Evolutionary conservation across 108 stramenopile genomes (phyloP), one percentile per base, ranked within the genome.

Genomic region (Skeletonema tropicum): DNA sequence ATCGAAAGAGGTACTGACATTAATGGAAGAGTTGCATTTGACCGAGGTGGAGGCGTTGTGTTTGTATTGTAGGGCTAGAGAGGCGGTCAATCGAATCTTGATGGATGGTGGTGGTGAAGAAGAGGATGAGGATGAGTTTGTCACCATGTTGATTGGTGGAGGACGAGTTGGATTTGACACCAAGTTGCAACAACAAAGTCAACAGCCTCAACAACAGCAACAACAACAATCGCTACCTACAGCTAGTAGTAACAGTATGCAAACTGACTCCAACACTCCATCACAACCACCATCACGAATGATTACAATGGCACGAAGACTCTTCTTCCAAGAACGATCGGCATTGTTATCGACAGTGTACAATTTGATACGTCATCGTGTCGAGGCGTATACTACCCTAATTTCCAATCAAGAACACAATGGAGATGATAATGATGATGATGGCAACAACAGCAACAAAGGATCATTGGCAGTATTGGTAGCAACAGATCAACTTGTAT

Each of bases 401-500:
- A 26, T 26, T 17, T 63, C 60, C 3, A 13, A 63, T 14, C 11
- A 30, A 6, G 31, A 30, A 5, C 2, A 55, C 0, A 1, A 49
- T 17, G 6, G 5, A 19, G n/a, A 21, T 55, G n/a, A 55, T 55
- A 17, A 7, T 23, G 9, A 23, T 21, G 6, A 25, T 55, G 23
- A 0, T 23, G 23, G 6, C n/a, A 8, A 9, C 6, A 17, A 8
- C 17, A 23, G 3, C 10, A 17, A 39, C 30, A 32, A 9, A 9
- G 11, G 3, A 19, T 25, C 60, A 26, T 9, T 17, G 30, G 41
- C 39, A 12, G 29, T 86, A 2, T 45, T 90, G 15, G 60, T 71
- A 13, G 88, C 88, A 13, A 91, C 89, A 15, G 88, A 94, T 80
- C 79, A 73, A 35, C 49, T 90, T 31, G 60, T 94, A 26, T 45